Percentiles rank a stretch among this genome's conserved stretches.
Evolutionary conservation across 2,329 filamentous ascomycete genomes (phyloP).

Genomic region (Colletotrichum musae): DNA sequence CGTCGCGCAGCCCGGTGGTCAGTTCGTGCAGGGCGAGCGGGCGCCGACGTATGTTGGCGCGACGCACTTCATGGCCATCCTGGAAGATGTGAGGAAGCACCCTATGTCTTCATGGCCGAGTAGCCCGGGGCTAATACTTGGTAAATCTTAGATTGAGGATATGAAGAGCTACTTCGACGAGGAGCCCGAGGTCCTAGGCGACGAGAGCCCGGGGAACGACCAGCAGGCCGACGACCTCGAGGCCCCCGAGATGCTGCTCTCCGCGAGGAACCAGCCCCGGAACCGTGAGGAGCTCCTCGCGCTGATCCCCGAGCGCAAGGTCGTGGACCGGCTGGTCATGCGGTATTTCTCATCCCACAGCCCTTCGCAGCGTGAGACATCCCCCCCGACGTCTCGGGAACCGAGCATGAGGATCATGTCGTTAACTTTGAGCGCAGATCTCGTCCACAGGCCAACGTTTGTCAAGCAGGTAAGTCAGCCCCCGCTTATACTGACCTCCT

Average conservation of each 20-base stretch:
- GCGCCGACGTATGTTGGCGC: slow-evolving; percentile 69
- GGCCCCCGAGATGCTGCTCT: slow-evolving; percentile 59
- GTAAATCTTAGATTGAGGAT: slow-evolving; percentile 66
- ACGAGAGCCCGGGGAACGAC: slow-evolving; percentile 47
- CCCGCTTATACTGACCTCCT: too few species aligned
- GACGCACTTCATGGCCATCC: slow-evolving; percentile 72
- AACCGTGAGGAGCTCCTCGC: slow-evolving; percentile 63
- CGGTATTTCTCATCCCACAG: slow-evolving; percentile 68
- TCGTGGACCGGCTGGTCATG: slow-evolving; percentile 66
- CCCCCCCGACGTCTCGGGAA: neutral
- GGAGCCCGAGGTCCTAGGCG: slow-evolving; percentile 56
- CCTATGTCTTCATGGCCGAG: neutral
- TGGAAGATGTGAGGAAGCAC: slow-evolving; percentile 66
- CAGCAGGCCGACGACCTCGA: slow-evolving; percentile 52
- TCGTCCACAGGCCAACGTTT: slow-evolving; percentile 68
- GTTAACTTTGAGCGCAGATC: slow-evolving; percentile 54
- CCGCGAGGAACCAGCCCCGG: slow-evolving; percentile 54
- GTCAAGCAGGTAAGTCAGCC: slow-evolving; percentile 55
- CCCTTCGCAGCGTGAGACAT: slow-evolving; percentile 63
- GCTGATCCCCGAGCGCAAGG: slow-evolving; percentile 60
- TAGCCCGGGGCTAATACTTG: slow-evolving; percentile 24
- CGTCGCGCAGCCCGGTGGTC: slow-evolving; percentile 49
- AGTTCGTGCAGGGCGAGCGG: slow-evolving; percentile 60
- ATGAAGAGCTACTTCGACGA: slow-evolving; percentile 72
- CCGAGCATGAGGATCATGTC: slow-evolving; percentile 27